Percentiles rank a stretch among this genome's conserved stretches.
Evolutionary conservation across 208 protist genomes (phyloP).

Genomic region (Vickermania ingenoplastis): DNA sequence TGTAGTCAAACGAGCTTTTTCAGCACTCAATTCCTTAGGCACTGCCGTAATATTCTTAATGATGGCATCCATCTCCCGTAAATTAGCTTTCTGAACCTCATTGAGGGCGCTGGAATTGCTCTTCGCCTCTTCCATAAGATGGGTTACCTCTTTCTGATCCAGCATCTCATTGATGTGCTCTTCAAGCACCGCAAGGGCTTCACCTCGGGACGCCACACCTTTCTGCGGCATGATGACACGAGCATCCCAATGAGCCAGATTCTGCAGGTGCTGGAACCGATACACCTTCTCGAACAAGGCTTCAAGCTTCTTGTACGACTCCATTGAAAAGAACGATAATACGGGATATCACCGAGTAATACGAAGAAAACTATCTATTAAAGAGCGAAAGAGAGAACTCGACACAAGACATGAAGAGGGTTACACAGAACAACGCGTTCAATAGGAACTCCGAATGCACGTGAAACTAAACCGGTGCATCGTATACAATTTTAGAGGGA

Average conservation of each 20-base stretch:
- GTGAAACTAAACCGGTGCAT: no score
- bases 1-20: slow-evolving; percentile 40
- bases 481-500: no score
- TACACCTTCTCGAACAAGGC: slow-evolving; percentile 43
- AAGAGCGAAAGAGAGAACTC: no score
- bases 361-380: no score
- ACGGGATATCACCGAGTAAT: no score
- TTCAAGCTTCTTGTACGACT: slow-evolving; percentile 57
- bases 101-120: slow-evolving; percentile 18
- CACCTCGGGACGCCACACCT: slow-evolving; percentile 38
- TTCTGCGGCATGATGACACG: slow-evolving; percentile 75
- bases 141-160: slow-evolving; percentile 25
- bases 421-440: no score
- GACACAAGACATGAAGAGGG: no score
- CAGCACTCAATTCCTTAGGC: slow-evolving; percentile 39
- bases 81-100: slow-evolving; percentile 39
- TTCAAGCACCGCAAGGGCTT: slow-evolving; percentile 41
- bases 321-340: not conserved
- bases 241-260: slow-evolving; percentile 58
- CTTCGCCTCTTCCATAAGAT: slow-evolving; percentile 26
- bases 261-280: slow-evolving; percentile 34
- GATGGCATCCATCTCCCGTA: slow-evolving; percentile 50
- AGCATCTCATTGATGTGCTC: slow-evolving; percentile 35
- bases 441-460: no score
- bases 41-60: slow-evolving; percentile 29